Evolutionary conservation across 345 rosid species (phyloP), one percentile per base, ranked within the genome.

Genomic region (Reutealis trisperma): DNA sequence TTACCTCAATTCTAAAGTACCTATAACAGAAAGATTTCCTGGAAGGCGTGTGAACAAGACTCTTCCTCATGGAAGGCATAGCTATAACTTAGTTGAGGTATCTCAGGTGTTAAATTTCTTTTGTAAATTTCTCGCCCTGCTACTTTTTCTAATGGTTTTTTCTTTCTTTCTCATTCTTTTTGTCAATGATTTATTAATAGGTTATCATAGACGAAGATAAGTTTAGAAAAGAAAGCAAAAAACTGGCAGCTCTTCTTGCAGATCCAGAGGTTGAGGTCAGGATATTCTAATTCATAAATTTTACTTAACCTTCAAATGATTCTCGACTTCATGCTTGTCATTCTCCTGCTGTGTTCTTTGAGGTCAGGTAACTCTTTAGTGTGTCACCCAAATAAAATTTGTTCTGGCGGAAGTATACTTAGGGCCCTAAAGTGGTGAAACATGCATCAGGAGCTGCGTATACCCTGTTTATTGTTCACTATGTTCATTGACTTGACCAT

Each of bases 181-280:
- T 74, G 14, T 68, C 71, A 75, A 45, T 70, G 55, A 44, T 55
- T 44, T 70, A 32, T 76, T 72, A 24, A 84, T 84, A 90, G 97
- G 91, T 92, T 64, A 72, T 67, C 59, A 80, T 85, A 82, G 92
- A 90, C 66, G 98, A 93, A 88, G 93, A 87, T 73, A 91, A 86
- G 60, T 95, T 88, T 77, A 83, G 72, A 83, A 77, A 87, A 47
- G 96, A 92, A 83, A 86, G 88, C 85, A 92, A 87, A 81, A 92
- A 90, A 80, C 87, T 90, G 37, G 88, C 88, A 30, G 96, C 99
- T 71, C 97, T 95, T 79, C 92, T 93, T 72, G 93, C 97, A 44
- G 92, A 95, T 88, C 98, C 99, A 44, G 97, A 90, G 82, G 84
- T 93, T 74, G 97, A 95, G 99, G 99, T 93, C 24, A 81, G 91